A percentile compares a stretch with the other conserved stretches of the same genome.
phyloP scores from a whole-genome alignment of 176 grass and related monocot species.

The Hsuehochloa calcarea region DNA sequence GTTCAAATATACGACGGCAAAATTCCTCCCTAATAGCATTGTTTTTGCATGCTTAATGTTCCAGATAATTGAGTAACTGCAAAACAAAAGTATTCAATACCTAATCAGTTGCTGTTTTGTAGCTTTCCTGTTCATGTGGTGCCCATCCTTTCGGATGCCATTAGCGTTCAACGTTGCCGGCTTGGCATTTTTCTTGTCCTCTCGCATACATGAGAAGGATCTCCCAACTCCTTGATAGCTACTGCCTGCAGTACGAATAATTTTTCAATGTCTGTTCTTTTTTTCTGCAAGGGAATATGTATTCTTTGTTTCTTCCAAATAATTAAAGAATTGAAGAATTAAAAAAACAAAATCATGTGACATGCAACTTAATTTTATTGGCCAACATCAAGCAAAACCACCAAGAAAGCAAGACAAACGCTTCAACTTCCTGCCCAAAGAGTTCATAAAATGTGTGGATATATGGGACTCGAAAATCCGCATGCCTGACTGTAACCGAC shows the following conservation, averaged over 20 bases:
- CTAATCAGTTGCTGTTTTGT: background rate
- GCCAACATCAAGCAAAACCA: background rate
- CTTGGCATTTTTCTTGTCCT: constrained; percentile 24
- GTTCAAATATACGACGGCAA: background rate
- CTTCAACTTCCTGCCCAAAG: background rate
- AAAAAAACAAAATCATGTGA: background rate
- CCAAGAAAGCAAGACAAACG: background rate
- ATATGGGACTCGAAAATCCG: background rate
- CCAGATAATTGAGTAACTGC: background rate
- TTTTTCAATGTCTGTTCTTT: background rate
- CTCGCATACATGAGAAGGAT: constrained; percentile 24
- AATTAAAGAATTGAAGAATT: background rate
- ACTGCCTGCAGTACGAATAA: background rate
- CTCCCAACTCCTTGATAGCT: constrained; percentile 30
- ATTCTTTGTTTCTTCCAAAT: too few species aligned
- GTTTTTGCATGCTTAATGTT: background rate
- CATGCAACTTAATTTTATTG: background rate
- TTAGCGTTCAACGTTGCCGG: constrained; percentile 16
- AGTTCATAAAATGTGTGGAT: background rate
- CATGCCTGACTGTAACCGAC: background rate
- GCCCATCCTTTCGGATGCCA: constrained; percentile 1
- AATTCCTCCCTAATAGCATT: background rate
- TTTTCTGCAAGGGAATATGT: background rate
- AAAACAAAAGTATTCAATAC: background rate
- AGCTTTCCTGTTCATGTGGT: background rate